Base-by-base conservation (phyloP, 2,329 filamentous ascomycete genomes). In the Ophiosphaerella korrae region DNA sequence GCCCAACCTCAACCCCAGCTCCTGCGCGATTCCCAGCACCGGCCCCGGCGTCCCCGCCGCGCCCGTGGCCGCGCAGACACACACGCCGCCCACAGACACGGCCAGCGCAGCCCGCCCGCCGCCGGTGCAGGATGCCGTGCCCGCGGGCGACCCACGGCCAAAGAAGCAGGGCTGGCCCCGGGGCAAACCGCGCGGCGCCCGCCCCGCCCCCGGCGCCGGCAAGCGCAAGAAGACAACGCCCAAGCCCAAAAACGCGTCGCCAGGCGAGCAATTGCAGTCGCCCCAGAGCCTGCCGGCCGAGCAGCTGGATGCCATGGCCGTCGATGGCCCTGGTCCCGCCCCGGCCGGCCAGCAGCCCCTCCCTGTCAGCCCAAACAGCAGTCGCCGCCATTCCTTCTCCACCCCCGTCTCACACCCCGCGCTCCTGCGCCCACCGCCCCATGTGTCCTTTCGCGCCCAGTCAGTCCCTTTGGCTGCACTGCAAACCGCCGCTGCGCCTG, bases 91-190 rank as follows among this genome's bases (percentile, higher is more conserved):
- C 3, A 74, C 75, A 42, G 74, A 77, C 34, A 44, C 48, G 14
- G 48, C 49, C 23, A 45, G 38, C 41, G 21, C 54, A 8, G 41
- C 50, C 21, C 43, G 53, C 41, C 58, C 55, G 32, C 52, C 58
- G 33, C 50, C 32, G 3, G 47, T 52, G 32, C 56, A 62, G 23
- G 56, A 59, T 31, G 39, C 33, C 26, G 48, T 31, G 29, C 42
- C 49, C 9, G 11, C 47, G 42, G 54, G 74, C 55, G 61, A 65
- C n/a, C 54, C 63, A 35, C 74, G 71, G 51, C 53, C 64, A 2
- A 75, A 72, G 48, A 69, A 67, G 48, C 71, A 76, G 52, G 75
- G 75, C 11, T 76, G 73, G 74, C 75, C 76, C 11, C 80, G 79
- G 59, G 77, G 75, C 32, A 80, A 79, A 54, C 71, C 77, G 12